phyloP scores from a whole-genome alignment of 2,329 filamentous ascomycete species.

The Fusarium circinatum region DNA sequence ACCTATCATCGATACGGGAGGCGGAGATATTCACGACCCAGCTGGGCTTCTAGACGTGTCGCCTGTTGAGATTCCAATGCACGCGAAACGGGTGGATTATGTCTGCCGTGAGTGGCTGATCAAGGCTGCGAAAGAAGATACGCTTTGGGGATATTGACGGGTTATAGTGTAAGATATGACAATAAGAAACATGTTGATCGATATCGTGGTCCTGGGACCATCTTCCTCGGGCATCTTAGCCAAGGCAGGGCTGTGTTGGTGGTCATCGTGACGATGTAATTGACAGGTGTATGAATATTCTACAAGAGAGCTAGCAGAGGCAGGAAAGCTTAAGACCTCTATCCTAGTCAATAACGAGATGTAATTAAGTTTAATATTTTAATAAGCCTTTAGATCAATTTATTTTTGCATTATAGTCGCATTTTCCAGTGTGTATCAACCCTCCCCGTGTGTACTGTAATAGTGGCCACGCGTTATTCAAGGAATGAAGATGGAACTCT shows the following conservation, averaged over 20 bases:
- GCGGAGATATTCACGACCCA: slow-evolving; percentile 4
- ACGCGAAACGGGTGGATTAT: slow-evolving; percentile 12
- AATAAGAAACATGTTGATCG: neutral
- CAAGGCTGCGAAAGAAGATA: slow-evolving; percentile 11
- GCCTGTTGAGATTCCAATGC: slow-evolving; percentile 8
- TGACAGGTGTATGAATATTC: neutral
- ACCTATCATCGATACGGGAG: neutral
- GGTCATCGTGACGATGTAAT: neutral
- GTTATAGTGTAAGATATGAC: neutral
- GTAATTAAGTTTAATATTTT: neutral
- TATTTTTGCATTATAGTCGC: neutral
- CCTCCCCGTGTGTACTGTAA: neutral
- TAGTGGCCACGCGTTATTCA: neutral
- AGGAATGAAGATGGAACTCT: neutral
- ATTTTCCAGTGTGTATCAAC: neutral
- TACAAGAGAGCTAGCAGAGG: neutral
- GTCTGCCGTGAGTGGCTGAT: slow-evolving; percentile 31
- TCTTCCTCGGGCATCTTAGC: neutral
- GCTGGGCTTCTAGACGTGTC: slow-evolving; percentile 1
- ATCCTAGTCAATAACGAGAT: neutral
- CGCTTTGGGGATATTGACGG: slow-evolving; percentile 11
- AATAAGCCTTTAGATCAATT: neutral
- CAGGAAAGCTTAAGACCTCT: neutral
- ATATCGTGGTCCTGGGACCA: neutral
- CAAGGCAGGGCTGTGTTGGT: neutral